A percentile compares a stretch with the other conserved stretches of the same genome.
Evolutionary conservation across 768 basidiomycete species (phyloP).

Genomic region (Xerocomus brunneocitrinus): DNA sequence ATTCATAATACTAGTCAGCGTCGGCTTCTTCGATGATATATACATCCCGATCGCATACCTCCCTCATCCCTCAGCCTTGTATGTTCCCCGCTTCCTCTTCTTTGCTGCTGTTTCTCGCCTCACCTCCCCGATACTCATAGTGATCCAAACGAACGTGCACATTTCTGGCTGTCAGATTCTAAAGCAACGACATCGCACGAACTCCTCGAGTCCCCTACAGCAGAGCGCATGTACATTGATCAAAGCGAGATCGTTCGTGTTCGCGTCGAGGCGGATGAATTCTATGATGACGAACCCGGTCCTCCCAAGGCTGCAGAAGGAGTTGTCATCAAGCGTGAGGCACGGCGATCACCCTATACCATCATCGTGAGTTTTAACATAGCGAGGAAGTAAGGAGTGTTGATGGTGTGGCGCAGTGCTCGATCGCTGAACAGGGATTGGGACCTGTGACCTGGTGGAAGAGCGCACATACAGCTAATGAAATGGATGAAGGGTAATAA

Average conservation of each 20-base stretch:
- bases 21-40: constrained; percentile 94
- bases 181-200: constrained; percentile 49
- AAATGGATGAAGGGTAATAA: constrained; percentile 36
- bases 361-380: constrained; percentile 48
- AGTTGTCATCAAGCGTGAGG: constrained; percentile 49
- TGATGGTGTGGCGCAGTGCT: constrained; percentile 48
- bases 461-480: constrained; percentile 39
- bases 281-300: constrained; percentile 82
- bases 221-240: constrained; percentile 79
- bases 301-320: constrained; percentile 74
- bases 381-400: too few species aligned
- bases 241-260: constrained; percentile 70
- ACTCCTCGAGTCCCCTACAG: constrained; percentile 61
- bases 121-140: constrained; percentile 32
- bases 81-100: constrained; percentile 23
- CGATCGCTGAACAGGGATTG: constrained; percentile 78
- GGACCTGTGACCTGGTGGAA: constrained; percentile 78
- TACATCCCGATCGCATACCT: constrained; percentile 77
- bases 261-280: constrained; percentile 77
- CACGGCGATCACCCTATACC: constrained; percentile 57
- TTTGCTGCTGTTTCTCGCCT: neutral
- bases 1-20: constrained; percentile 50
- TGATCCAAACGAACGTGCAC: constrained; percentile 76
- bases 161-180: constrained; percentile 76
- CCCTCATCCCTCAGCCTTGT: constrained; percentile 81